phyloP scores from a whole-genome alignment of 768 basidiomycete genomes.

The Trametes coccinea region DNA sequence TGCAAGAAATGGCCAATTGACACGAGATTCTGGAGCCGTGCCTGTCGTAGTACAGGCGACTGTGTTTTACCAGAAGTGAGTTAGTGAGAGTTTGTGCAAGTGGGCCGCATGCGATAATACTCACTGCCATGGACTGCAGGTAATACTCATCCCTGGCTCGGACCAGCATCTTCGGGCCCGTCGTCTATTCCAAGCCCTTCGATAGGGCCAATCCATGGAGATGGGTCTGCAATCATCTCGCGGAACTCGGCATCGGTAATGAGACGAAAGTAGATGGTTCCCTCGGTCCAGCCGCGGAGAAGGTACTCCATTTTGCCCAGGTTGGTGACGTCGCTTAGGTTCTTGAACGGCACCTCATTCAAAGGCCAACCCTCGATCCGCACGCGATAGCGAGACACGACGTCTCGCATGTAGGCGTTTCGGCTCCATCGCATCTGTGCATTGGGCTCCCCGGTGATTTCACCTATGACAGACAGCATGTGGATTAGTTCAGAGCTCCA shows the following conservation, averaged over 20 bases:
- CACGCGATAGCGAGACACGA: conserved; percentile 31
- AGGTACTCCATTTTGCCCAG: conserved; percentile 30
- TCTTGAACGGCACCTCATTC: conserved; percentile 31
- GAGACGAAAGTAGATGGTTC: conserved; percentile 26
- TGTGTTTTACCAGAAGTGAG: too few relatives aligned
- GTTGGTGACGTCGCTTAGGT: conserved; percentile 33
- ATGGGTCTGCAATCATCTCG: conserved; percentile 11
- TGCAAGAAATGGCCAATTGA: too few relatives aligned
- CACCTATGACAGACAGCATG: conserved; percentile 15
- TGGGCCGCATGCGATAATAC: too few relatives aligned
- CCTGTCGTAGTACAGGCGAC: too few relatives aligned
- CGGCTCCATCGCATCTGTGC: conserved; percentile 31
- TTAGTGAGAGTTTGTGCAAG: too few relatives aligned
- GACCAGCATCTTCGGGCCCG: not conserved
- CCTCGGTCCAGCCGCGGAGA: conserved; percentile 26
- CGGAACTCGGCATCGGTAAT: conserved; percentile 27
- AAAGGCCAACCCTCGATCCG: conserved; percentile 33
- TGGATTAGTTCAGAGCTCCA: not conserved
- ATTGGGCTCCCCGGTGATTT: conserved; percentile 27
- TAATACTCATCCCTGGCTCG: too few relatives aligned
- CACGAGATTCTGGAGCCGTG: too few relatives aligned
- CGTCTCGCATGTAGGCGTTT: conserved; percentile 27
- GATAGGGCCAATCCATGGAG: conserved; percentile 12
- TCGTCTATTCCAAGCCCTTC: not conserved
- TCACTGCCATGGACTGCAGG: too few relatives aligned